Evolutionary conservation across 2,329 filamentous ascomycete species (phyloP).

Genomic region (Sphaerostilbella broomeana): DNA sequence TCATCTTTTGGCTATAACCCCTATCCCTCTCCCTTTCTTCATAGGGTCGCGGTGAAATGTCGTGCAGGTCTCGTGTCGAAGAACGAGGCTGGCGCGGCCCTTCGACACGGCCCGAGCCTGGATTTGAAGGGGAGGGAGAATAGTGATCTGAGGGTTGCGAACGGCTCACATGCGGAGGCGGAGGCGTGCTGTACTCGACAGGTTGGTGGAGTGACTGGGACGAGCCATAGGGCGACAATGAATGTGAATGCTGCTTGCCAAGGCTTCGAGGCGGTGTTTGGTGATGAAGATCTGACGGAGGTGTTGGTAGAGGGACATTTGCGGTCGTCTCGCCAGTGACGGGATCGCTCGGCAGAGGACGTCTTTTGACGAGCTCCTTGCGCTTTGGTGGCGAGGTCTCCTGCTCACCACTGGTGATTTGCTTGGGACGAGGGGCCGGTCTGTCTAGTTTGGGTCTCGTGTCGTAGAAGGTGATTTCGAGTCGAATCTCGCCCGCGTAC

Average conservation of each 20-base stretch:
- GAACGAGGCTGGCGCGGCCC: constrained; percentile 26
- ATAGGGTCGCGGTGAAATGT: constrained; percentile 27
- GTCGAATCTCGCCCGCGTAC: constrained; percentile 89
- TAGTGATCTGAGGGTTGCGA: constrained; percentile 33
- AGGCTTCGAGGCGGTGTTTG: constrained; percentile 44
- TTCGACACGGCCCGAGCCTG: constrained; percentile 16
- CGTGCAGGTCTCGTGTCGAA: constrained; percentile 30
- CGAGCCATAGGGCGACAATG: constrained; percentile 37
- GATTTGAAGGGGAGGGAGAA: constrained; percentile 16
- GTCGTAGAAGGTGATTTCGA: constrained; percentile 97
- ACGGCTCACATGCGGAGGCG: constrained; percentile 26
- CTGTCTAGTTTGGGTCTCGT: constrained; percentile 75
- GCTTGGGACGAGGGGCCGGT: constrained; percentile 49
- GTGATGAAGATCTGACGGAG: constrained; percentile 33
- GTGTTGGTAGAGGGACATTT: constrained; percentile 19
- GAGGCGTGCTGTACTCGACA: constrained; percentile 43
- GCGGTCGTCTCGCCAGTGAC: constrained; percentile 47
- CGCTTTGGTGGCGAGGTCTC: constrained; percentile 37
- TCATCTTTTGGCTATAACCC: constrained; percentile 28
- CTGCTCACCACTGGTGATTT: constrained; percentile 27
- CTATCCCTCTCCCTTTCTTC: constrained; percentile 31
- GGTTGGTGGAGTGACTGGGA: constrained; percentile 48
- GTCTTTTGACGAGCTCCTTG: constrained; percentile 65
- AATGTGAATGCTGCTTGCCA: constrained; percentile 33
- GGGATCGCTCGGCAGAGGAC: constrained; percentile 77